Evolutionary conservation across 164 flowering plant genomes (phyloP).

Genomic region (Kalanchoe fedtschenkoi): DNA sequence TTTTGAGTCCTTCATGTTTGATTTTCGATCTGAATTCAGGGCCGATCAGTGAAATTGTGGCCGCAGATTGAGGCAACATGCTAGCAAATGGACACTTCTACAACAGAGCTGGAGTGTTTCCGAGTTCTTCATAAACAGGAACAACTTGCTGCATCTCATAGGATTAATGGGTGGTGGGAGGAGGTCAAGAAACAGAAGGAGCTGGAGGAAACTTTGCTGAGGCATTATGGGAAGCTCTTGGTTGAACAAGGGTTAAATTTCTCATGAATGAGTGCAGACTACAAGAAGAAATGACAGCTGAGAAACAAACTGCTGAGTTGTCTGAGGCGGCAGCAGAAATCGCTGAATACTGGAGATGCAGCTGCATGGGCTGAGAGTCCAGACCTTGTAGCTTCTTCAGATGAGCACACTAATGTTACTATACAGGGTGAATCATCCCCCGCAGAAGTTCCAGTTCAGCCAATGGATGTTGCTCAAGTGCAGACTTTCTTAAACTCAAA

Average conservation of each 20-base stretch:
- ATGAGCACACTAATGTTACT: background rate
- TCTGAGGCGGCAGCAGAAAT: background rate
- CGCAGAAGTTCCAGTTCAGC: background rate
- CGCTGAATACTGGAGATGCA: background rate
- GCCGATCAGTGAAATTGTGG: constrained; percentile 30
- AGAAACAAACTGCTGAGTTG: background rate
- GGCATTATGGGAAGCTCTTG: constrained; percentile 55
- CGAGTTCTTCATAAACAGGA: constrained; percentile 82
- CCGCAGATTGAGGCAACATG: constrained; percentile 66
- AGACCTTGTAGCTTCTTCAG: too few species aligned
- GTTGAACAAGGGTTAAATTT: constrained; percentile 38
- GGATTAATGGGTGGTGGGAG: constrained; percentile 55
- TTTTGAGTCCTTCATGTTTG: background rate
- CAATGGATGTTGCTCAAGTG: background rate
- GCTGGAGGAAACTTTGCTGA: constrained; percentile 61
- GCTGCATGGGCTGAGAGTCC: too few species aligned
- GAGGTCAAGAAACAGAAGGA: constrained; percentile 88
- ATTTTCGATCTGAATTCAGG: background rate
- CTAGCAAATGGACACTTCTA: constrained; percentile 85
- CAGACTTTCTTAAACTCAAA: background rate
- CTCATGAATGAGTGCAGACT: constrained; percentile 30
- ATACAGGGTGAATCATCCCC: background rate
- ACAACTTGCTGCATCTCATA: constrained; percentile 56
- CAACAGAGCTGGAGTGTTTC: constrained; percentile 89
- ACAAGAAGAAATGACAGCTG: constrained; percentile 24